Base-by-base conservation (phyloP, 2,329 filamentous ascomycete species). In the Xylariaceae sp. region DNA sequence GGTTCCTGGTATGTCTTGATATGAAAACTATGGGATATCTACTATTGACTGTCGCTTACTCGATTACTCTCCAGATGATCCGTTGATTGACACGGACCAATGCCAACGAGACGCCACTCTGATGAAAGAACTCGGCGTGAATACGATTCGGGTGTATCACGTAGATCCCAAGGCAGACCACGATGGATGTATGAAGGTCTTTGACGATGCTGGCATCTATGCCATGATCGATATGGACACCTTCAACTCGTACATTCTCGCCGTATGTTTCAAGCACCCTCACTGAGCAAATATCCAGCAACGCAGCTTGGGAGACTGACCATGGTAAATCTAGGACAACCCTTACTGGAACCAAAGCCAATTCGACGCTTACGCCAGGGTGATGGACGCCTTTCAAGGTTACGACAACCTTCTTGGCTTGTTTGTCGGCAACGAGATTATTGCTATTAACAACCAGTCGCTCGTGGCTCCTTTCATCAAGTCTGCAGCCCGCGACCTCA, bases 401-500 rank as follows among this genome's bases (percentile, higher is more conserved):
- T 94, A 83, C 59, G 76, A 88, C 63, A 94, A 94, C 60, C 73
- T 85, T 2, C 78, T 88, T 9, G 88, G 85, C 31, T 85, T 92
- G 61, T 90, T 94, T 54, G 74, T 95, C 43, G 89, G 88, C 48
- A 95, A 95, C 57, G 88, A 95, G 61, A 83, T 92, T 43, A 79
- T 94, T 53, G 83, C 82, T 28, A 69, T 66, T 31, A 65, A 66
- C 43, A 69, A 71, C 47, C 70, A 78, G 54, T 78, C 75, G 27
- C 56, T 64, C 17, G 83, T 83, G 21, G 87, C 87, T 7, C 86
- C 88, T 2, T 94, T 82, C 59, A 79, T 94, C 65, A 88, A 94
- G 63, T 83, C 87, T 34, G 85, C 87, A 18, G 76, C 80, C 31
- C 78, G 83, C 45, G 88, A 94, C 60, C 71, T 94, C 68, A 94